Conservation (phyloP, 306 rosid species). For the Lithocarpus polystachyus region DNA sequence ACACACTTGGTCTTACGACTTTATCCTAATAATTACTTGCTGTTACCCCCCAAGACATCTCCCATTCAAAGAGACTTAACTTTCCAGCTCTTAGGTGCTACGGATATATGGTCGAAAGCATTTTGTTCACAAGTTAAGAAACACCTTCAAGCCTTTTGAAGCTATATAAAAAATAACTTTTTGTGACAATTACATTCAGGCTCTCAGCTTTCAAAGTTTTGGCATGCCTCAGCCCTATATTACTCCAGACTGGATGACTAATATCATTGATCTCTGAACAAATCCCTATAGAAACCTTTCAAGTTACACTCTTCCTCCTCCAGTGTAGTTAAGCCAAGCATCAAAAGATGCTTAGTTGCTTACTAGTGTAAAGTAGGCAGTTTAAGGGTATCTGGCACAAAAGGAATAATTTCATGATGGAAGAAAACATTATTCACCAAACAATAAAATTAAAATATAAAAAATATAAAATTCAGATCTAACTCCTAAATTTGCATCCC, state of each 20-base stretch:
- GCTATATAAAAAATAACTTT: neutral
- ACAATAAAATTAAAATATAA: neutral
- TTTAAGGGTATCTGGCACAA: neutral
- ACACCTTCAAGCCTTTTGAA: neutral
- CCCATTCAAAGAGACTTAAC: neutral
- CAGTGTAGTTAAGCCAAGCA: neutral
- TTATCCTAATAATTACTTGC: neutral
- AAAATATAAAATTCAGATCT: neutral
- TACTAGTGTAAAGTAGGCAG: neutral
- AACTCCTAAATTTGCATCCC: neutral
- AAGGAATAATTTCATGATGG: neutral
- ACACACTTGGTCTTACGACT: neutral
- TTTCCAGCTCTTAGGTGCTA: neutral
- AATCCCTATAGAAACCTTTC: neutral
- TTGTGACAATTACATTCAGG: neutral
- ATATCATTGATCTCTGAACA: neutral
- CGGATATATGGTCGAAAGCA: neutral
- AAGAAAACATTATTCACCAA: neutral
- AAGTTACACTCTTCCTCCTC: neutral
- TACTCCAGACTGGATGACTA: neutral
- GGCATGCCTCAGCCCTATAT: neutral
- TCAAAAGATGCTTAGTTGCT: neutral
- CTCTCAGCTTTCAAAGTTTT: neutral
- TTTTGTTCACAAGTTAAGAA: neutral
- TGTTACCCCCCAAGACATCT: neutral